These are phyloP conservation scores for Chytriomyces sp. DNA, from an alignment of 192 early-diverging fungal species.

Conservation along the genomic window DNA sequence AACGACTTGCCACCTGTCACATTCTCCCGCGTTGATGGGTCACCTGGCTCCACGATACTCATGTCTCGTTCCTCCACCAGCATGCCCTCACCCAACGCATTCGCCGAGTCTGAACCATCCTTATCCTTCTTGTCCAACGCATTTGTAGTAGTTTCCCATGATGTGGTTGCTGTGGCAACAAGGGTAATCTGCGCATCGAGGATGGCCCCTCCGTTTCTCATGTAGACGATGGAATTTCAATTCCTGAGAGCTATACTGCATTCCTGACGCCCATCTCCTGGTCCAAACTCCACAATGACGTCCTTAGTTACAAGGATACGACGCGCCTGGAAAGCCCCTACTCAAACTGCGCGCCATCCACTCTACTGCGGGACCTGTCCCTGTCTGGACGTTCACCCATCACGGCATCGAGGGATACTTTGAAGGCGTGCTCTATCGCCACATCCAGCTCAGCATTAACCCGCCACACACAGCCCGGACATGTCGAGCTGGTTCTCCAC, in stretches of 20 bases:
- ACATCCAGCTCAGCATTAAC: constrained; percentile 79
- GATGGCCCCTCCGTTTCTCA: too few relatives aligned
- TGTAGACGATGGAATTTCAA: constrained; percentile 79
- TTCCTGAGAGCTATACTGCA: constrained; percentile 83
- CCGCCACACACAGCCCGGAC: constrained; percentile 84
- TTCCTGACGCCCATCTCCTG: constrained; percentile 89
- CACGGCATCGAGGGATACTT: constrained; percentile 98
- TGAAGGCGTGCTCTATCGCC: constrained; percentile 86
- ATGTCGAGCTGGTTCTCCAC: constrained; percentile 99
- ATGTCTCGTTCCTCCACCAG: too few relatives aligned
- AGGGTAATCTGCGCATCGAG: too few relatives aligned
- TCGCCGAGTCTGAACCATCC: too few relatives aligned
- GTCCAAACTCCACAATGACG: constrained; percentile 76
- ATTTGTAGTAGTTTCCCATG: too few relatives aligned
- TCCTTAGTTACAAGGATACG: constrained; percentile 65
- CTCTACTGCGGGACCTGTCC: constrained; percentile 61
- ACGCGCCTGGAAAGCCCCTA: constrained; percentile 87
- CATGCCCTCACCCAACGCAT: too few relatives aligned
- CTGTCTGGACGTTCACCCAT: constrained; percentile 84
- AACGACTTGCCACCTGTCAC: too few relatives aligned
- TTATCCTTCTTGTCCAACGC: too few relatives aligned
- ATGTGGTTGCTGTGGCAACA: too few relatives aligned
- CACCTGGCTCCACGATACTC: too few relatives aligned
- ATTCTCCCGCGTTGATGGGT: too few relatives aligned
- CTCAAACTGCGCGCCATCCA: constrained; percentile 82